Conservation (phyloP, 1,139 yeast genomes). For the Saccharomyces hybrid region DNA sequence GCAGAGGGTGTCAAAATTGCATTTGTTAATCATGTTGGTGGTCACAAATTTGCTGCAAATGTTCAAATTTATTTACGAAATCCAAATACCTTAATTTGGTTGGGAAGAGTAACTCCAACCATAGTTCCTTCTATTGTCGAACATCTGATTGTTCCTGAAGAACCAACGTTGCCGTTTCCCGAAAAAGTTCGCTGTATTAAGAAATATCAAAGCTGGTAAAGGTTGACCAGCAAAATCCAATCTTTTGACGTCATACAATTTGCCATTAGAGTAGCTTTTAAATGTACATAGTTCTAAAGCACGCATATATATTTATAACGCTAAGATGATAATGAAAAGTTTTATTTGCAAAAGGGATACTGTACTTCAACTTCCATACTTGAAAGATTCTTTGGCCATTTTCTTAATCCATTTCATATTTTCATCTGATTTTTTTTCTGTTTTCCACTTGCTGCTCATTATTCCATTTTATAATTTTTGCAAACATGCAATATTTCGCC, state of each 20-base stretch:
- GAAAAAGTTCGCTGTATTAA: constrained; percentile 31
- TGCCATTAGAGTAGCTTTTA: neutral
- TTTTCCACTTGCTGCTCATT: neutral
- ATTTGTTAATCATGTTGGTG: constrained; percentile 83
- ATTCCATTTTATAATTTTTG: neutral
- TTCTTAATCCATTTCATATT: neutral
- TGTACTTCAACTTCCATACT: neutral
- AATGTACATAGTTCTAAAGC: neutral
- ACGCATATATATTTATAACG: neutral
- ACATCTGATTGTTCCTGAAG: constrained; percentile 34
- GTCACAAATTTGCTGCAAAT: constrained; percentile 90
- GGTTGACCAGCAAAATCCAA: neutral
- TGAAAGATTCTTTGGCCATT: neutral
- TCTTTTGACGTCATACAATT: neutral
- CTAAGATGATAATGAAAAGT: neutral
- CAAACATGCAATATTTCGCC: neutral
- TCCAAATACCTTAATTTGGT: constrained; percentile 76
- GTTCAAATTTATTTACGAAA: constrained; percentile 59
- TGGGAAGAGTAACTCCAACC: constrained; percentile 74
- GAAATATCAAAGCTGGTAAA: constrained; percentile 26
- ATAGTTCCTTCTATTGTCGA: constrained; percentile 70
- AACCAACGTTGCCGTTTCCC: constrained; percentile 26
- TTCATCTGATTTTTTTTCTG: neutral
- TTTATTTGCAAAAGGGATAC: neutral
- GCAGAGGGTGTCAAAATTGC: constrained; percentile 67